A percentile compares a stretch with the other conserved stretches of the same genome.
These are phyloP conservation scores for Fraxinus sp. DNA, from an alignment of 305 asterid species.

Conservation along the genomic window DNA sequence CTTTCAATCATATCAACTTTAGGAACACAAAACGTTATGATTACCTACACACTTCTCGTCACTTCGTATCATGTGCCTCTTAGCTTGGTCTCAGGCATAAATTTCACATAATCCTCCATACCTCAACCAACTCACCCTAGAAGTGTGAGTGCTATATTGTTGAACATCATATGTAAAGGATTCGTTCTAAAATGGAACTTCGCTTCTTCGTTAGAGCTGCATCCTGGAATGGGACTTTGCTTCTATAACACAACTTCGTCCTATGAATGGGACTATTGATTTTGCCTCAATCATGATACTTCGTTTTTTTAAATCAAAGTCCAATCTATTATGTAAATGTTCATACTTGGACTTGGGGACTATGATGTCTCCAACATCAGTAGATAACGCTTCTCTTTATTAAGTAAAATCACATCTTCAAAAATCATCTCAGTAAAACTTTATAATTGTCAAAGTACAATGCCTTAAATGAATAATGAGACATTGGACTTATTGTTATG, in stretches of 20 bases:
- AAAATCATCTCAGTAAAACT: background rate
- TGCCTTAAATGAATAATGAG: background rate
- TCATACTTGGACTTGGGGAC: background rate
- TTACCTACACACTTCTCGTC: too few relatives aligned
- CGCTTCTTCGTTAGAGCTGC: too few relatives aligned
- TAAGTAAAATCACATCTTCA: background rate
- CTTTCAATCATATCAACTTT: too few relatives aligned
- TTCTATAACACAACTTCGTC: background rate
- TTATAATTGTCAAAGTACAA: background rate
- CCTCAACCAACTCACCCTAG: background rate
- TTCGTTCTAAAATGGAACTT: background rate
- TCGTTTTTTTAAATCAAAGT: background rate
- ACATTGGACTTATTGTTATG: background rate
- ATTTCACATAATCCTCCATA: too few relatives aligned
- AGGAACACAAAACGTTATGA: too few relatives aligned
- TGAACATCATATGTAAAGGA: background rate
- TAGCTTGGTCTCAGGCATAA: too few relatives aligned
- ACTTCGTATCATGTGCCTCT: too few relatives aligned
- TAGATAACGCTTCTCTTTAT: background rate
- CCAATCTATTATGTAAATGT: background rate
- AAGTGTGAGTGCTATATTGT: background rate
- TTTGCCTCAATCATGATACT: too few relatives aligned
- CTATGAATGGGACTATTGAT: background rate
- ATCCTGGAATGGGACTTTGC: background rate
- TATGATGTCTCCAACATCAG: background rate